A percentile compares a stretch with the other conserved stretches of the same genome.
Evolutionary conservation across 1,139 yeast species (phyloP).

Genomic region (Nakaseomyces kungkrabaensis): DNA sequence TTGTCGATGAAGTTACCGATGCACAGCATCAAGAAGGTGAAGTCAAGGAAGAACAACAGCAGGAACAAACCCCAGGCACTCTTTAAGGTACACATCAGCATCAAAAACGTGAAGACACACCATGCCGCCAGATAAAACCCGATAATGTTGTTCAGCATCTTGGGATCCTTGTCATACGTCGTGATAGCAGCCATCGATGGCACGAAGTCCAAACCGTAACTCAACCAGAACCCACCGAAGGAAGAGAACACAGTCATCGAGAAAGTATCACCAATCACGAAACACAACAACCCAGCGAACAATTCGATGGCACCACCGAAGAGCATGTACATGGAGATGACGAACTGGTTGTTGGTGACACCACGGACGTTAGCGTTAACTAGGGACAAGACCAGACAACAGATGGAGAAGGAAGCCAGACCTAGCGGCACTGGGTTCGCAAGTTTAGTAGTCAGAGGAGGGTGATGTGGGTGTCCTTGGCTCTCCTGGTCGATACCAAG

Average conservation of each 20-base stretch:
- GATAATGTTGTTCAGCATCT: slow-evolving; percentile 38
- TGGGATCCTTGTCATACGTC: slow-evolving; percentile 39
- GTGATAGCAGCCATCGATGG: slow-evolving; percentile 46
- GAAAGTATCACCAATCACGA: slow-evolving; percentile 55
- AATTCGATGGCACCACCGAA: slow-evolving; percentile 58
- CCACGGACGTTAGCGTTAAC: slow-evolving; percentile 45
- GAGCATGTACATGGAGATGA: slow-evolving; percentile 43
- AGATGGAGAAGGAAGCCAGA: slow-evolving; percentile 45
- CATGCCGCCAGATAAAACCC: slow-evolving; percentile 60
- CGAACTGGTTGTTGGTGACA: slow-evolving; percentile 38
- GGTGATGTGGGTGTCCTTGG: slow-evolving; percentile 33
- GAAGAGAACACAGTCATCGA: slow-evolving; percentile 57
- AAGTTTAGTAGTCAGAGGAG: slow-evolving; percentile 9
- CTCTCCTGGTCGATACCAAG: slow-evolving; percentile 53
- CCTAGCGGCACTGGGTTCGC: slow-evolving; percentile 61
- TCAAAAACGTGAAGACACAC: slow-evolving; percentile 51
- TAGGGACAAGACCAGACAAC: slow-evolving; percentile 37
- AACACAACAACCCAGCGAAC: slow-evolving; percentile 58
- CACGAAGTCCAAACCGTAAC: slow-evolving; percentile 49
- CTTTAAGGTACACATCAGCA: slow-evolving; percentile 50
- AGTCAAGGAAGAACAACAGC: slow-evolving; percentile 43
- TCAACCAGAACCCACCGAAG: slow-evolving; percentile 70
- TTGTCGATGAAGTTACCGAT: slow-evolving; percentile 46
- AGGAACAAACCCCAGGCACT: slow-evolving; percentile 53
- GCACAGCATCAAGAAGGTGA: slow-evolving; percentile 48